These are phyloP conservation scores for Thraustochytrium striatum DNA, from an alignment of 352 stramenopile genomes.

Conservation along the genomic window DNA sequence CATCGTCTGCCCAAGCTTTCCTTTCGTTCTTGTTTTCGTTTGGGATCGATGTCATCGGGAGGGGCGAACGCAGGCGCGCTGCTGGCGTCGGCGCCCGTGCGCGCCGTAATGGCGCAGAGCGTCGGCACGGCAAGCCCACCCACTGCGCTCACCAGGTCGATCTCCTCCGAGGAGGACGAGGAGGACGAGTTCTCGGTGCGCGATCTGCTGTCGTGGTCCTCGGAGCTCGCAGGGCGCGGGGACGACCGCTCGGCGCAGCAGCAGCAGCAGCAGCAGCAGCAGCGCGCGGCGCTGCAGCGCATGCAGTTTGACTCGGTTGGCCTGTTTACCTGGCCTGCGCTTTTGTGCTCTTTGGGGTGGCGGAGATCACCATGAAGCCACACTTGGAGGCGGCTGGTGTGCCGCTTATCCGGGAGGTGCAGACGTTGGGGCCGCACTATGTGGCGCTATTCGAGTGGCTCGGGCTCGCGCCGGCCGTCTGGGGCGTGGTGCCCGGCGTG, in stretches of 20 bases:
- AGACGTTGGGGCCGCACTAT: not conserved
- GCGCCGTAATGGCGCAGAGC: too few species aligned
- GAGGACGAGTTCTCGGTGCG: constrained; percentile 34
- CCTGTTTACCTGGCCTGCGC: constrained; percentile 11
- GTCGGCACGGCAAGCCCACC: too few species aligned
- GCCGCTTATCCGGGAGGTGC: not conserved
- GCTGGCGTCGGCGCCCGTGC: too few species aligned
- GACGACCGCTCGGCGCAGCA: not conserved
- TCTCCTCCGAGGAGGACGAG: constrained; percentile 34
- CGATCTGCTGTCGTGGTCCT: constrained; percentile 28
- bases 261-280: not conserved
- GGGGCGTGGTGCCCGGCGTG: constrained; percentile 12
- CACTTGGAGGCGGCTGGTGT: not conserved
- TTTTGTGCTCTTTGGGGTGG: constrained; percentile 3
- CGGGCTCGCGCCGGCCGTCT: constrained; percentile 4
- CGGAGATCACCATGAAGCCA: constrained; percentile 31
- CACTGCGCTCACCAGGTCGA: too few species aligned
- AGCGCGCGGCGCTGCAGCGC: not conserved
- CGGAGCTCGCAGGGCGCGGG: not conserved
- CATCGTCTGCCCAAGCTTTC: too few species aligned
- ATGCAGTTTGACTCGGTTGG: not conserved
- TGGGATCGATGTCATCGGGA: too few species aligned
- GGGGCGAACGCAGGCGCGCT: too few species aligned
- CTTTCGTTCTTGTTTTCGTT: too few species aligned
- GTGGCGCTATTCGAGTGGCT: not conserved